Evolutionary conservation across 2,329 filamentous ascomycete genomes (phyloP), one percentile per base, ranked within the genome.

Genomic region (Zasmidium angulare): DNA sequence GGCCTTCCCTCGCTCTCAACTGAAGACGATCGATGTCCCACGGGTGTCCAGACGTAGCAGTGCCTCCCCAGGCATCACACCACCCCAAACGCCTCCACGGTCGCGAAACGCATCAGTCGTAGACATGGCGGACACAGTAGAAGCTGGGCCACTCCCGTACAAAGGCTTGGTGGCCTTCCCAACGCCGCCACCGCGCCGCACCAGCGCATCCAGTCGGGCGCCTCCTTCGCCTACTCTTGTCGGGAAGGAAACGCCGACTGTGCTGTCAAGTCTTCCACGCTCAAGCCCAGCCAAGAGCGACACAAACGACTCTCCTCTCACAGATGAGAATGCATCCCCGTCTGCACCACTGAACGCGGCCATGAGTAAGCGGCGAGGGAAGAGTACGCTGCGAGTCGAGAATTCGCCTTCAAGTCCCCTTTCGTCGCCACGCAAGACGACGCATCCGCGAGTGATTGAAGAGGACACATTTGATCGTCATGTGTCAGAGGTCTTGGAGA

Each of bases 391-490:
- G 7, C 48, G 40, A 22, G 40, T 47, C 3, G 55, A 66, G 53
- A 61, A 58, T 26, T 20, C 49, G 29, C 14, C 50, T 31, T 50
- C 59, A 20, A 56, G 36, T 17, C 36, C 36, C 6, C 9, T 49
- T 21, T 49, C 23, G 2, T 49, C 46, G 14, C 36, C 36, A 3
- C 47, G 43, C n/a, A 23, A n/a, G 48, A 50, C n/a, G 10, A 11
- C 17, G 50, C 43, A 20, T 21, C 50, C 20, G 36, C 49, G 46
- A 23, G 40, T 48, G 29, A 36, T 31, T 9, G 58, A 58, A 19
- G 65, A 67, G 50, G 69, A 46, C 17, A 43, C 86, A 86, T 59
- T 88, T 83, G 20, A 90, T 96, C 62, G 72, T 14, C 73, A 75
- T 24, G 73, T 75, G 19, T 74, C 70, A 24, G 69, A 72, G 23